Conservation (phyloP, 352 stramenopile genomes). For the Albugo laibachii region DNA sequence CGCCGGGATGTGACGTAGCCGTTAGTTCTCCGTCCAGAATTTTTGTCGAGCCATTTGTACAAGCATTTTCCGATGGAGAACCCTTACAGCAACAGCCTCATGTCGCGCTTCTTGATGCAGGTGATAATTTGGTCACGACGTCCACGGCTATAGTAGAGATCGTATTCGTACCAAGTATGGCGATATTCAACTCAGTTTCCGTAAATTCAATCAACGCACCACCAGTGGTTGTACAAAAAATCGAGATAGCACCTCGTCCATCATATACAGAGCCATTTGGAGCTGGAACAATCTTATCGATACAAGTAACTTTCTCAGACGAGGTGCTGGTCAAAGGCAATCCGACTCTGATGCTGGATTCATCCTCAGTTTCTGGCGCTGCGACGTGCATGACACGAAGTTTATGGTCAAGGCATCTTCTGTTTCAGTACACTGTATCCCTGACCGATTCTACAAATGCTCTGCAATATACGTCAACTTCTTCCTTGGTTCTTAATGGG, state of each 20-base stretch:
- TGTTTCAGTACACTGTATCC: slow-evolving; percentile 53
- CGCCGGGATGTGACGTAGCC: slow-evolving; percentile 34
- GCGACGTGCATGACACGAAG: slow-evolving; percentile 33
- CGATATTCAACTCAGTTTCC: slow-evolving; percentile 31
- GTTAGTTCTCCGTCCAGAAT: slow-evolving; percentile 24
- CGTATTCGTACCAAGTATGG: slow-evolving; percentile 36
- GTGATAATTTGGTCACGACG: slow-evolving; percentile 29
- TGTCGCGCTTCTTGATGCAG: slow-evolving; percentile 35
- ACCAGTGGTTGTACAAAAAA: no score
- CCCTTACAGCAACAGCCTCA: slow-evolving; percentile 48
- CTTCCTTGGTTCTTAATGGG: slow-evolving; percentile 22
- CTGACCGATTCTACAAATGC: slow-evolving; percentile 23
- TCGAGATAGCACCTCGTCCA: not conserved
- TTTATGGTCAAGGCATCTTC: slow-evolving; percentile 26
- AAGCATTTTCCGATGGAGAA: slow-evolving; percentile 57
- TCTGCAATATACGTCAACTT: slow-evolving; percentile 42
- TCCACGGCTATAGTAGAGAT: slow-evolving; percentile 25
- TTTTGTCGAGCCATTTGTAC: slow-evolving; percentile 25
- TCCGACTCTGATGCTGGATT: slow-evolving; percentile 27
- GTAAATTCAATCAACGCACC: slow-evolving; percentile 34
- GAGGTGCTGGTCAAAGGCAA: slow-evolving; percentile 38
- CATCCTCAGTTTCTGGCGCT: slow-evolving; percentile 19
- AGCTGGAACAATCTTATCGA: slow-evolving; percentile 27
- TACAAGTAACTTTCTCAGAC: slow-evolving; percentile 63
- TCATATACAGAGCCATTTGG: slow-evolving; percentile 33